Base-by-base conservation (phyloP, 2,329 filamentous ascomycete genomes). In the Byssochlamys sp. region DNA sequence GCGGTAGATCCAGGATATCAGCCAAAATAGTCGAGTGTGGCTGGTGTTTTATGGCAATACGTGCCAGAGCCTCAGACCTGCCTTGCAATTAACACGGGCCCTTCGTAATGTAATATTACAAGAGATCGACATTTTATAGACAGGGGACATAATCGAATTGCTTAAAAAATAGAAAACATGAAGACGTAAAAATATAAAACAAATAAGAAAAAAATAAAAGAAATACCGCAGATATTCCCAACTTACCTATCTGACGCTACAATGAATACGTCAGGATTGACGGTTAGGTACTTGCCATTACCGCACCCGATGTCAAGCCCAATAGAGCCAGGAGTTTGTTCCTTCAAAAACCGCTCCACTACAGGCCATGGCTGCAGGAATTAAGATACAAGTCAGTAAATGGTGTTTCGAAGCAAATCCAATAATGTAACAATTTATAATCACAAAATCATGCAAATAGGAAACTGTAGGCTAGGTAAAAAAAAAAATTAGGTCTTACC, bases 221-320 rank as follows among this genome's bases (percentile, higher is more conserved):
- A 5, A 19, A 45, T 45, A 19, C 5, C n/a, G n/a, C 19, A 10
- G 19, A 45, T 53, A 52, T 56, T 39, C 14, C 52, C 54, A 35
- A 67, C 79, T 66, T 84, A 95, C 78, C 90, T 84, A 77, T 97
- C 94, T 57, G 88, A 92, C 58, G 85, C 92, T 59, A 97, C 71
- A 56, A 96, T 87, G 75, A 89, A 91, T 53, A 96, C 76, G 65
- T 83, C 75, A 25, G 80, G 81, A 74, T 95, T 95, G 58, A 95
- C 88, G 59, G 82, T 78, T 60, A 97, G 78, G 72, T 97, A 96
- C 79, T 97, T 97, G 64, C 94, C 94, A 76, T 99, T 99, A 59
- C 94, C 94, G 75, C 94, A 97, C 60, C 94, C 94, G 57, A 97
- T 81, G 73, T 99, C 94, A 31, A 96, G 80, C 9, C 94, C 94